A percentile compares a stretch with the other conserved stretches of the same genome.
These are phyloP conservation scores for Mycena alexandri DNA, from an alignment of 768 basidiomycete genomes.

Conservation along the genomic window DNA sequence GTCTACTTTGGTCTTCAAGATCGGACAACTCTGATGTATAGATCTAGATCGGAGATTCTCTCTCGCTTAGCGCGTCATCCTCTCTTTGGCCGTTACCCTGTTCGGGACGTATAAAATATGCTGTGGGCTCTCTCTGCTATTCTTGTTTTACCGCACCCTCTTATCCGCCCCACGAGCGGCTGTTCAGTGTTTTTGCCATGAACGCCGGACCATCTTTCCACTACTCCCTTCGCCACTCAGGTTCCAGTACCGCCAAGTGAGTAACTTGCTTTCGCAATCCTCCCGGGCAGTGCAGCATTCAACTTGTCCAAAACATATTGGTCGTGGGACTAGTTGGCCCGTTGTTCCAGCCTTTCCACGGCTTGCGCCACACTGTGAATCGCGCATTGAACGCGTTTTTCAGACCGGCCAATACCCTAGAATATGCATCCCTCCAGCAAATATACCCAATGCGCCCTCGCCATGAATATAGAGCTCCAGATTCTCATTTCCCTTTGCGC, in stretches of 20 bases:
- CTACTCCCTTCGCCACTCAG: neutral
- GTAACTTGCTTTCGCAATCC: neutral
- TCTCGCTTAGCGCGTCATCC: slow-evolving; percentile 27
- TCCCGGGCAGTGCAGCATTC: neutral
- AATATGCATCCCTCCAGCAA: slow-evolving; percentile 6
- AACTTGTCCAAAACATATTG: slow-evolving; percentile 7
- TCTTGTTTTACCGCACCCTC: slow-evolving; percentile 21
- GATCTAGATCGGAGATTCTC: slow-evolving; percentile 36
- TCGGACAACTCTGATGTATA: slow-evolving; percentile 13
- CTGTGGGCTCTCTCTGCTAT: slow-evolving; percentile 24
- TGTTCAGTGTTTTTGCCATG: slow-evolving; percentile 10
- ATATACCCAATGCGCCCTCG: slow-evolving; percentile 12
- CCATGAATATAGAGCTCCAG: slow-evolving; percentile 7
- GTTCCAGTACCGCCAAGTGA: slow-evolving; percentile 13
- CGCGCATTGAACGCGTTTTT: slow-evolving; percentile 16
- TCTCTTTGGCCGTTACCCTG: slow-evolving; percentile 26
- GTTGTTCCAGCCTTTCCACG: neutral
- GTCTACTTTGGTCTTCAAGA: slow-evolving; percentile 12
- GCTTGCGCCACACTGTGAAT: slow-evolving; percentile 26
- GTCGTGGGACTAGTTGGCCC: neutral
- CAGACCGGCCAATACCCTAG: slow-evolving; percentile 10
- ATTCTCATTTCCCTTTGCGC: slow-evolving; percentile 21
- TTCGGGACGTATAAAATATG: slow-evolving; percentile 31
- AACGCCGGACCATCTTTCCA: slow-evolving; percentile 10
- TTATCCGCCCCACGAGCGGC: neutral